Evolutionary conservation across 768 basidiomycete species (phyloP).

Genomic region (Amanita molliuscula): DNA sequence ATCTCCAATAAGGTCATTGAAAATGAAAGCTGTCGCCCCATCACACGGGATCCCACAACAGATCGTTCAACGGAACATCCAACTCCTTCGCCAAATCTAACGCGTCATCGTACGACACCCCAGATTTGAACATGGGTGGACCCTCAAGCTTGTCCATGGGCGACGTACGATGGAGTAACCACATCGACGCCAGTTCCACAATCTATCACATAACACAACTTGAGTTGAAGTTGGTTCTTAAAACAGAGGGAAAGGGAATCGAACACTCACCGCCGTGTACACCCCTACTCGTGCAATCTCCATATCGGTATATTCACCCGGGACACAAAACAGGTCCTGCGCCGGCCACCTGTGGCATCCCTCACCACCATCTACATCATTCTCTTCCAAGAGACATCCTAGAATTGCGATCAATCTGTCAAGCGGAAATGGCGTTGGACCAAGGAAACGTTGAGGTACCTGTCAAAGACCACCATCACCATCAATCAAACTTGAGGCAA

Average conservation of each 20-base stretch:
- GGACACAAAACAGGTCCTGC: constrained; percentile 37
- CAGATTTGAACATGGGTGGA: constrained; percentile 64
- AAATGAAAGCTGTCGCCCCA: too few species aligned
- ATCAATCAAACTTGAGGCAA: neutral
- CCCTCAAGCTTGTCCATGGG: constrained; percentile 55
- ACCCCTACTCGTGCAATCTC: constrained; percentile 55
- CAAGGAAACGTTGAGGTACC: constrained; percentile 71
- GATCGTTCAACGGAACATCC: constrained; percentile 47
- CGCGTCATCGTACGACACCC: constrained; percentile 50
- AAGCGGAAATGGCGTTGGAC: constrained; percentile 68
- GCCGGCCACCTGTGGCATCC: constrained; percentile 19
- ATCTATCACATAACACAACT: constrained; percentile 31
- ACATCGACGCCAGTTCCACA: constrained; percentile 51
- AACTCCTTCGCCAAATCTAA: constrained; percentile 48
- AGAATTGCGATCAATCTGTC: constrained; percentile 77
- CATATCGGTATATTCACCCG: constrained; percentile 70
- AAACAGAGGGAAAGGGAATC: neutral
- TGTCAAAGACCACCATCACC: constrained; percentile 14
- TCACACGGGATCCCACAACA: constrained; percentile 55
- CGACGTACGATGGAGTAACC: constrained; percentile 57
- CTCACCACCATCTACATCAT: constrained; percentile 35
- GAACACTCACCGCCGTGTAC: constrained; percentile 41
- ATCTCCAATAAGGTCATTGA: too few species aligned
- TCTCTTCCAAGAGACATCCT: constrained; percentile 67
- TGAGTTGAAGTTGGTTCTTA: neutral